Conservation (phyloP, 2,329 filamentous ascomycete genomes). For the Aspergillus persii region DNA sequence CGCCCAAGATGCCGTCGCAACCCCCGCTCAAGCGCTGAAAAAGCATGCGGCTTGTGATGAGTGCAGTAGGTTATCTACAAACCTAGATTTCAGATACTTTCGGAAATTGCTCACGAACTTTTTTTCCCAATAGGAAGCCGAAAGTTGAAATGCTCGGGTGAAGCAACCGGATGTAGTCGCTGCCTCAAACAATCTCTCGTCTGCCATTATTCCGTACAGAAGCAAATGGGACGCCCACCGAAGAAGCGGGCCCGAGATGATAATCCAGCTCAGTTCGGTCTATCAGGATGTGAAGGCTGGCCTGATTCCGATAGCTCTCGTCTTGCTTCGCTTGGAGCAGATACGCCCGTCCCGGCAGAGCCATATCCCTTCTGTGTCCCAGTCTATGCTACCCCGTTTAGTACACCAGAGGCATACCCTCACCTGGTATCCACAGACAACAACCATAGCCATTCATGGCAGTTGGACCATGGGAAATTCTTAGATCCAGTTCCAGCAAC, state of each 20-base stretch:
- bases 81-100: conserved; percentile 2
- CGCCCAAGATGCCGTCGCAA: conserved; percentile 6
- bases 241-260: conserved; percentile 40
- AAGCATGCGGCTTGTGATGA: conserved; percentile 50
- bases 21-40: conserved; percentile 31
- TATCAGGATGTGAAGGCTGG: conserved; percentile 21
- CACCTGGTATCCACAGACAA: conserved; percentile 23
- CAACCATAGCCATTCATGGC: conserved; percentile 26
- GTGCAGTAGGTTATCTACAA: conserved; percentile 40
- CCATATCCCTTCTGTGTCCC: conserved; percentile 29
- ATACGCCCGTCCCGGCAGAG: conserved; percentile 20
- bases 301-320: conserved; percentile 21
- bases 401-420: conserved; percentile 13
- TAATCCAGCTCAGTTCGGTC: conserved; percentile 13
- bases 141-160: conserved; percentile 50
- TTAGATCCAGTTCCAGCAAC: conserved; percentile 28
- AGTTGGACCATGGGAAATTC: conserved; percentile 20
- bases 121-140: conserved; percentile 37
- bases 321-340: conserved; percentile 15
- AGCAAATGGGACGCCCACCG: conserved; percentile 48
- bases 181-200: conserved; percentile 42
- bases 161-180: conserved; percentile 42
- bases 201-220: conserved; percentile 49
- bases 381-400: conserved; percentile 20
- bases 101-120: conserved; percentile 15